A percentile compares a stretch with the other conserved stretches of the same genome.
phyloP scores from a whole-genome alignment of 306 rosid species.

The Hippophae tibetana region DNA sequence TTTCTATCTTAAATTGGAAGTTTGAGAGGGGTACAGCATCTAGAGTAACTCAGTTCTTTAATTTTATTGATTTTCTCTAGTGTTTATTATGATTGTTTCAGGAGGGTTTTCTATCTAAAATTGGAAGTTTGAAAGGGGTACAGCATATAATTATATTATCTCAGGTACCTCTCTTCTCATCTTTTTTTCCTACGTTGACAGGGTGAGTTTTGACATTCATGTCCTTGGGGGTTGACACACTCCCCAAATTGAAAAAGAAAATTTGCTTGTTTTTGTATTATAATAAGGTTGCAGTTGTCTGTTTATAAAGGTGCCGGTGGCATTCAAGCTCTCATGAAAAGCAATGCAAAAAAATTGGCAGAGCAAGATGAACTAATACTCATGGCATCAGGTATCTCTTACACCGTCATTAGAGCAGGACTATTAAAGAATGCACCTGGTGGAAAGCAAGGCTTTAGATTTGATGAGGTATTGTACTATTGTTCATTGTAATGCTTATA shows the following conservation, averaged over 20 bases:
- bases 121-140: constrained; percentile 59
- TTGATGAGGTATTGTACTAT: constrained; percentile 47
- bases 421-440: constrained; percentile 55
- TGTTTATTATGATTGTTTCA: constrained; percentile 9
- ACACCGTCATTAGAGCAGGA: constrained; percentile 69
- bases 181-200: not conserved
- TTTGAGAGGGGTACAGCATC: constrained; percentile 68
- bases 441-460: constrained; percentile 77
- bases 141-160: constrained; percentile 73
- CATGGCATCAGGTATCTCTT: constrained; percentile 58
- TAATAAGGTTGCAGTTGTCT: constrained; percentile 83
- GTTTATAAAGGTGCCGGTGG: constrained; percentile 67
- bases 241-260: not conserved
- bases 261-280: constrained; percentile 27
- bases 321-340: constrained; percentile 62
- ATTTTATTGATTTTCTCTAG: not conserved
- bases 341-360: constrained; percentile 55
- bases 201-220: not conserved
- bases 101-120: constrained; percentile 80
- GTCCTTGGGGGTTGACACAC: not conserved
- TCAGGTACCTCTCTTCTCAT: constrained; percentile 45
- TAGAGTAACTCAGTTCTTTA: constrained; percentile 4
- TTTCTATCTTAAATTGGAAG: constrained; percentile 54
- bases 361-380: constrained; percentile 71
- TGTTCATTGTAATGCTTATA: too few species aligned